Conservation (phyloP, 2,329 filamentous ascomycete species). For the Purpureocillium lavendulum region DNA sequence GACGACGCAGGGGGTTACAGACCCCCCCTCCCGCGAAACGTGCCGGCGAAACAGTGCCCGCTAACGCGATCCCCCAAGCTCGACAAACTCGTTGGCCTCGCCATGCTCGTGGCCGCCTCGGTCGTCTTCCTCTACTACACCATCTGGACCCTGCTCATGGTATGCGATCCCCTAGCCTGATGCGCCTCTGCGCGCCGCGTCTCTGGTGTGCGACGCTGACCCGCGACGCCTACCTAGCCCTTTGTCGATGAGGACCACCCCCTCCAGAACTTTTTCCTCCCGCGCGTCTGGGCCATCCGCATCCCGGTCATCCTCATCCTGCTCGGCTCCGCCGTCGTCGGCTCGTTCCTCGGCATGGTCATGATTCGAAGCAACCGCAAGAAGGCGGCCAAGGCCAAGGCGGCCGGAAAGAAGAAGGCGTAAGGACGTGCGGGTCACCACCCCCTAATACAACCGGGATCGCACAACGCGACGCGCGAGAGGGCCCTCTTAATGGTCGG, state of each 20-base stretch:
- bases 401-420: slow-evolving; percentile 78
- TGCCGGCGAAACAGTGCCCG: too few relatives aligned
- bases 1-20: too few relatives aligned
- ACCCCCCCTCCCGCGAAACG: too few relatives aligned
- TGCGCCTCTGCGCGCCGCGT: background rate
- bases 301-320: slow-evolving; percentile 96
- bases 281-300: slow-evolving; percentile 96
- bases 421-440: slow-evolving; percentile 28
- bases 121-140: slow-evolving; percentile 80
- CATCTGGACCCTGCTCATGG: slow-evolving; percentile 96
- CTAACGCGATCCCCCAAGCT: slow-evolving; percentile 47
- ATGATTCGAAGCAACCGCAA: slow-evolving; percentile 99
- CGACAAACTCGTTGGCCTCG: slow-evolving; percentile 69
- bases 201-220: background rate
- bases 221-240: slow-evolving; percentile 55
- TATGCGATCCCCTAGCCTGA: slow-evolving; percentile 32
- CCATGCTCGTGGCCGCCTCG: slow-evolving; percentile 59
- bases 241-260: slow-evolving; percentile 95
- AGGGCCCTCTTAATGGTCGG: too few relatives aligned
- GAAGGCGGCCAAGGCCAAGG: slow-evolving; percentile 90
- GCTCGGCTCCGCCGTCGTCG: slow-evolving; percentile 84
- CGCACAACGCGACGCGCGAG: too few relatives aligned
- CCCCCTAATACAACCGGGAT: slow-evolving; percentile 6
- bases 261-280: slow-evolving; percentile 90
- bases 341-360: slow-evolving; percentile 89